Conservation (phyloP, 2,329 filamentous ascomycete species). For the Conoideocrella luteorostrata region DNA sequence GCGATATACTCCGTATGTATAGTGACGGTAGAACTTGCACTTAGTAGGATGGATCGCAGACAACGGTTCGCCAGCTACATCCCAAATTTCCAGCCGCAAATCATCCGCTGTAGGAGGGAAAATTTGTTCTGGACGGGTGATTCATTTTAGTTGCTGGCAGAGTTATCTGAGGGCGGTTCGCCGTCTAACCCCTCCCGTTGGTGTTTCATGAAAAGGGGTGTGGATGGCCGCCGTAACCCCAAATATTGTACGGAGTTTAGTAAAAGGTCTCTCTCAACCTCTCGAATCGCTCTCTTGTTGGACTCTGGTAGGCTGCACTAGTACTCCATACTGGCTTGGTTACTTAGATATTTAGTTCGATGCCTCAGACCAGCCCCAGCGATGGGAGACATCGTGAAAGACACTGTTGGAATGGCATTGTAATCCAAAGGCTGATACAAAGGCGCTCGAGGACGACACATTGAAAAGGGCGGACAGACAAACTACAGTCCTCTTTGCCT, state of each 20-base stretch:
- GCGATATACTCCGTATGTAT: too few relatives aligned
- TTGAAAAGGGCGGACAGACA: too few relatives aligned
- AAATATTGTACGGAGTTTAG: too few relatives aligned
- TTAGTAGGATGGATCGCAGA: too few relatives aligned
- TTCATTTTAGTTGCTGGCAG: constrained; percentile 2
- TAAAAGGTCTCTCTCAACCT: too few relatives aligned
- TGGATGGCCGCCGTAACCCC: constrained; percentile 5
- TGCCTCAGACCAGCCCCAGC: background rate
- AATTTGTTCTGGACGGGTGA: background rate
- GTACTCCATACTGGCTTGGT: too few relatives aligned
- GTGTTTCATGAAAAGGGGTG: constrained; percentile 6
- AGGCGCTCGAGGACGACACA: background rate
- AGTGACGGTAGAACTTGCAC: too few relatives aligned
- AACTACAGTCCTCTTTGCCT: too few relatives aligned
- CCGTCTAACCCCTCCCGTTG: background rate
- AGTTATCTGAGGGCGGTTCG: constrained; percentile 1
- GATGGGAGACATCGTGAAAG: background rate
- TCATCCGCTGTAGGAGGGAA: background rate
- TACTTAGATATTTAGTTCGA: background rate
- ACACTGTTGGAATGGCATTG: background rate
- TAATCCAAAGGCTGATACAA: background rate
- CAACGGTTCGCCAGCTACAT: too few relatives aligned
- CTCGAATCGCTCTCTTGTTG: too few relatives aligned
- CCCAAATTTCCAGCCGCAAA: background rate
- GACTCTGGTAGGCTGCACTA: background rate